Percentiles rank a stretch among this genome's conserved stretches.
Evolutionary conservation across 2,329 filamentous ascomycete species (phyloP).

Genomic region (Ceratocystis lukuohia): DNA sequence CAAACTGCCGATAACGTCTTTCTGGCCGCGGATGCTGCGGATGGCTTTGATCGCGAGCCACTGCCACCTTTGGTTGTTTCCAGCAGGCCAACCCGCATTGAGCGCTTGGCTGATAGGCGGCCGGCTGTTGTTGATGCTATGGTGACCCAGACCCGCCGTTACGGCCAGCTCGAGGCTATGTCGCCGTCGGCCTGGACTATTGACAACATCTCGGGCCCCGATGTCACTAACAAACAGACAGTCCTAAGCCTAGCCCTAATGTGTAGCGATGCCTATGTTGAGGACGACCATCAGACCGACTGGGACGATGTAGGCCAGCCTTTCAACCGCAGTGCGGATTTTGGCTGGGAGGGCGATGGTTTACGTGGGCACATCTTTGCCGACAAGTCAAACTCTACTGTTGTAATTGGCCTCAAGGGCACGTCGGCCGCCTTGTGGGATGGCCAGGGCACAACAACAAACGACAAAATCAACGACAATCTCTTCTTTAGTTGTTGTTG

Average conservation of each 20-base stretch:
- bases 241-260: constrained; percentile 76
- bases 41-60: constrained; percentile 38
- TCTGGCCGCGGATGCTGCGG: constrained; percentile 48
- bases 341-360: constrained; percentile 85
- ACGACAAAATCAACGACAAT: constrained; percentile 97
- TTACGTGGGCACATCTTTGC: constrained; percentile 85
- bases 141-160: constrained; percentile 56
- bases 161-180: constrained; percentile 53
- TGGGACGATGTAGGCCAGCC: constrained; percentile 70
- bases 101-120: constrained; percentile 67
- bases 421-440: constrained; percentile 86
- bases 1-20: constrained; percentile 43
- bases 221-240: constrained; percentile 74
- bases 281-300: constrained; percentile 54
- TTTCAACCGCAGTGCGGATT: constrained; percentile 78
- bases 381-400: constrained; percentile 69
- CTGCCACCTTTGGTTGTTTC: constrained; percentile 44
- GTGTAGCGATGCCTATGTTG: constrained; percentile 78
- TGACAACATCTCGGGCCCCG: constrained; percentile 64
- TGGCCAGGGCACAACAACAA: constrained; percentile 90
- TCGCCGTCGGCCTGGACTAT: constrained; percentile 67
- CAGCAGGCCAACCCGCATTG: constrained; percentile 55
- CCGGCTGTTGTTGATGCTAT: constrained; percentile 65
- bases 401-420: constrained; percentile 87
- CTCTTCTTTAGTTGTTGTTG: constrained; percentile 97